Percentiles rank a stretch among this genome's conserved stretches.
These are phyloP conservation scores for Calendula officinalis DNA, from an alignment of 129 eudicot species.

Conservation along the genomic window DNA sequence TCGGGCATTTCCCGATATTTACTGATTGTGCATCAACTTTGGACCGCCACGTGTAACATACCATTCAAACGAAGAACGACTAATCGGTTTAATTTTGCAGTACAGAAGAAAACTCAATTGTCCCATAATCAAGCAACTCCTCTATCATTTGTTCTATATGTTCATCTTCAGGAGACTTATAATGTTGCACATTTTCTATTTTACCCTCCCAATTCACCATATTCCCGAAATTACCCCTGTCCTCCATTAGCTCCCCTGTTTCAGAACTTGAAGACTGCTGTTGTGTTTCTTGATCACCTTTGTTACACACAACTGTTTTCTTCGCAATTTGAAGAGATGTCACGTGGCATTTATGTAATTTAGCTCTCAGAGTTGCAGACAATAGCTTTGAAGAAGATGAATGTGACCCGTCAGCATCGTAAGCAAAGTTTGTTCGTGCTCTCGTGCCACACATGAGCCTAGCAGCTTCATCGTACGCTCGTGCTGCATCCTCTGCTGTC, in stretches of 20 bases:
- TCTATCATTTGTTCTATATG: slow-evolving; percentile 93
- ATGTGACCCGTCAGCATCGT: slow-evolving; percentile 33
- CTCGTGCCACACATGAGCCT: slow-evolving; percentile 89
- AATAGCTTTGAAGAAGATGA: slow-evolving; percentile 45
- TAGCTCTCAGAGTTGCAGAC: slow-evolving; percentile 76
- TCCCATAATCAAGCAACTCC: slow-evolving; percentile 86
- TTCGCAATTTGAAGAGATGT: slow-evolving; percentile 58
- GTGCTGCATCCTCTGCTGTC: slow-evolving; percentile 95
- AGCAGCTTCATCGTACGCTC: slow-evolving; percentile 96
- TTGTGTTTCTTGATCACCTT: slow-evolving; percentile 34
- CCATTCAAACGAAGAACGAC: not conserved
- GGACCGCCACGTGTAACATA: slow-evolving; percentile 1
- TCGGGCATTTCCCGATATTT: not conserved
- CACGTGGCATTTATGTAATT: slow-evolving; percentile 80
- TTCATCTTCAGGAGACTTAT: slow-evolving; percentile 73
- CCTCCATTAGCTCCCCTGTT: slow-evolving; percentile 23
- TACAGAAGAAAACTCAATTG: slow-evolving; percentile 71
- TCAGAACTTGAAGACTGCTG: slow-evolving; percentile 26
- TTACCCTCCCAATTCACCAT: slow-evolving; percentile 34
- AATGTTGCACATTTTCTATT: slow-evolving; percentile 36
- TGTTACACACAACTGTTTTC: slow-evolving; percentile 23
- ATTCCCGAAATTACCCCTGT: slow-evolving; percentile 21
- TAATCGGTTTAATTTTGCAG: slow-evolving; percentile 32
- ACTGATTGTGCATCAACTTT: not conserved
- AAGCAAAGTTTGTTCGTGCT: slow-evolving; percentile 72